These are phyloP conservation scores for Cephaloascus albidus DNA, from an alignment of 805 yeast species.

Conservation along the genomic window DNA sequence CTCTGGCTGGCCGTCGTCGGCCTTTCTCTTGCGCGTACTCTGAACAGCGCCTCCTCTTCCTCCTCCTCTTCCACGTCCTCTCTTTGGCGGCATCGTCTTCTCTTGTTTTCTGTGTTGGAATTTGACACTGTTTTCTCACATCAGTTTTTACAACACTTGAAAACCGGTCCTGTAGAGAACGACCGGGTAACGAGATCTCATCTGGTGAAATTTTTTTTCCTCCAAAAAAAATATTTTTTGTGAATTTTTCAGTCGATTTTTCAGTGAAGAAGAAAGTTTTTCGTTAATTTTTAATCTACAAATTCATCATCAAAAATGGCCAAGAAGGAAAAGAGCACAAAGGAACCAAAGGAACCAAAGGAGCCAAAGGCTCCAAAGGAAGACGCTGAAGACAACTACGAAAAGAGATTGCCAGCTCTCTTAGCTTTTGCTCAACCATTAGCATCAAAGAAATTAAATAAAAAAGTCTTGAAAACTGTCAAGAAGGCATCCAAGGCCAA, in stretches of 20 bases:
- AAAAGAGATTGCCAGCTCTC: constrained; percentile 80
- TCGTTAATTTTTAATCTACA: too few species aligned
- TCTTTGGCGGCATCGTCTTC: neutral
- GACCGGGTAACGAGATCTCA: neutral
- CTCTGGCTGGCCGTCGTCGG: neutral
- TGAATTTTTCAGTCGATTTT: too few species aligned
- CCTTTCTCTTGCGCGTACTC: neutral
- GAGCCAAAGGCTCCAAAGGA: constrained; percentile 32
- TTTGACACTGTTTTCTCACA: too few species aligned
- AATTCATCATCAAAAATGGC: constrained; percentile 22
- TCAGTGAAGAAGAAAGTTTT: too few species aligned
- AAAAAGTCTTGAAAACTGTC: constrained; percentile 89
- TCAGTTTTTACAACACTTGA: too few species aligned
- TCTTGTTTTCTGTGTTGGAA: too few species aligned
- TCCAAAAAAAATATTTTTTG: too few species aligned
- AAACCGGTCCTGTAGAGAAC: too few species aligned
- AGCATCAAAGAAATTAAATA: constrained; percentile 92
- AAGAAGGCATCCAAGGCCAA: constrained; percentile 98
- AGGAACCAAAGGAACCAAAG: constrained; percentile 2
- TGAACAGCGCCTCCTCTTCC: neutral
- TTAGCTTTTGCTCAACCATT: constrained; percentile 90
- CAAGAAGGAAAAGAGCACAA: constrained; percentile 25
- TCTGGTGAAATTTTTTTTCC: neutral
- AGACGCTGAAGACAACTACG: constrained; percentile 73
- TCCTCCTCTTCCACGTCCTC: neutral